Base-by-base conservation (phyloP, 352 stramenopile genomes). In the Phytophthora megakarya region DNA sequence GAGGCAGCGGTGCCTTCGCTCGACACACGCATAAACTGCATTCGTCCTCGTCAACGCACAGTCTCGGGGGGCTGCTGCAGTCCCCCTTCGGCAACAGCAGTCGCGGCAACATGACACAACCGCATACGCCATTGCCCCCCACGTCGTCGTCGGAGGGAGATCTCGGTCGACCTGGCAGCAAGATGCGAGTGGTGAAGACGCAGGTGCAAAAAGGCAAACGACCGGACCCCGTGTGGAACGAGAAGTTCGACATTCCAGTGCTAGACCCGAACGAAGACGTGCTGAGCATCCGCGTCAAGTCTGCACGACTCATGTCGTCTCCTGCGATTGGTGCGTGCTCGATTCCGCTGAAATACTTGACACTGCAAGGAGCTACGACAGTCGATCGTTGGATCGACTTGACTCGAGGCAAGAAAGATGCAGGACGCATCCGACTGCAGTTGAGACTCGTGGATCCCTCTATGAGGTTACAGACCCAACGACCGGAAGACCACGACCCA, bases 201-300 rank as follows among this genome's bases (percentile, higher is more conserved):
- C 61, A 82, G 35, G 72, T 86, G 42, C 80, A 89, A 45, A 90
- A 90, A 48, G 79, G 67, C 13, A 76, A 70, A 23, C 66, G 67
- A 21, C 43, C 65, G 7, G 81, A 77, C 46, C 76, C 79, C 3
- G 69, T 88, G 10, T 93, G 84, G 84, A 90, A 93, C 61, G 84
- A 93, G 47, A 90, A 86, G 57, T 91, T 91, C 48, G 84, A 90
- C 45, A 78, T 92, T 38, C 67, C 79, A 2, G 69, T 86, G 3
- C 43, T 77, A 11, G 76, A 91, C 52, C 45, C 73, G 15, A 49
- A 53, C 5, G 47, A 63, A 46, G 82, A 90, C 40, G 56, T 89
- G 52, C 67, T 93, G 55, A 89, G 72, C 42, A 78, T 93, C 53
- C 84, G 84, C 38, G 75, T 93, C 52, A 91, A 91, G 73, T 86